Conservation (phyloP, 768 basidiomycete species). For the Amanita fuliginea region DNA sequence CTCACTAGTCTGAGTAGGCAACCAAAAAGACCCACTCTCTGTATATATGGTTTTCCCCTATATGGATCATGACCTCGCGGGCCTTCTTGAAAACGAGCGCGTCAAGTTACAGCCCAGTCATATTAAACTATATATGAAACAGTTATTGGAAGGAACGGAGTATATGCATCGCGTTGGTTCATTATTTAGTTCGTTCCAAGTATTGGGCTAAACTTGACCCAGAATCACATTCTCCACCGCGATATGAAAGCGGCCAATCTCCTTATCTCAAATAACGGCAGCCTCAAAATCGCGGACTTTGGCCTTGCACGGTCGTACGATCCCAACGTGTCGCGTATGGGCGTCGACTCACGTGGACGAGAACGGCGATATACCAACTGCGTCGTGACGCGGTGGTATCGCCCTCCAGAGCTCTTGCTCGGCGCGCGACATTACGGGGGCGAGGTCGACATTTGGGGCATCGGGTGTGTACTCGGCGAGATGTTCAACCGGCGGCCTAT, state of each 20-base stretch:
- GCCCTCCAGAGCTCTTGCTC: constrained; percentile 85
- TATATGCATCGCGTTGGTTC: constrained; percentile 85
- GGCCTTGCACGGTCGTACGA: constrained; percentile 85
- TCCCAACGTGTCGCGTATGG: constrained; percentile 27
- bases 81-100: constrained; percentile 83
- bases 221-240: constrained; percentile 96
- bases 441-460: constrained; percentile 96
- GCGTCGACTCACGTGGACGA: constrained; percentile 30
- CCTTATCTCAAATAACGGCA: constrained; percentile 80
- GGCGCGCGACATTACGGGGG: constrained; percentile 86
- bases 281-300: constrained; percentile 86
- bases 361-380: constrained; percentile 88
- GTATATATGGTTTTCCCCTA: constrained; percentile 99
- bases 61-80: constrained; percentile 99
- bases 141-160: constrained; percentile 90
- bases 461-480: constrained; percentile 94
- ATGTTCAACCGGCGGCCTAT: constrained; percentile 89
- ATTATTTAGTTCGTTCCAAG: constrained; percentile 6
- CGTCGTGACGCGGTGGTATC: constrained; percentile 92
- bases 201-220: not conserved
- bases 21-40: constrained; percentile 60
- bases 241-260: constrained; percentile 99
- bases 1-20: constrained; percentile 30
- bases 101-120: constrained; percentile 75
- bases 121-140: constrained; percentile 94